Base-by-base conservation (phyloP, 23 red algal species). In the Chondrus crispus region DNA sequence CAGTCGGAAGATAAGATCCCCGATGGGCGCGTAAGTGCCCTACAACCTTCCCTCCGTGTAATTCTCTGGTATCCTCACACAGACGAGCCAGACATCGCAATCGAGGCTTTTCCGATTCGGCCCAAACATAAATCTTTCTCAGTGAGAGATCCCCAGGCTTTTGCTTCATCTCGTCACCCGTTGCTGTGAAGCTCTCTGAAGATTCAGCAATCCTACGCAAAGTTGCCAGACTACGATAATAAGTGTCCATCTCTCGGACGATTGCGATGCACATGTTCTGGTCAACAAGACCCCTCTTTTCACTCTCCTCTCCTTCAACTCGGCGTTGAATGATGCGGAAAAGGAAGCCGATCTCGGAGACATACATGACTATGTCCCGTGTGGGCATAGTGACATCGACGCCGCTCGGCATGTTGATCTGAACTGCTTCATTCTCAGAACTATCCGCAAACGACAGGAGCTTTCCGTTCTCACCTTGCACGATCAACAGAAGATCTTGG, bases 221-320 rank as follows among this genome's bases (percentile, higher is more conserved):
- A 36, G 90, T 86, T 50, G 85, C 82, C 45, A 96, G 88, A 85
- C 85, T 91, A 32, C 90, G 81, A 45, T 92, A 96, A 46, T 92
- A 96, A 44, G 62, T 87, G 54, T 96, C 95, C 70, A 96, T 84
- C 79, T 96, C 95, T 13, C 90, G 84, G 30, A 80, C 95, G 64
- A 96, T 74, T 1, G 95, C 95, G 26, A 46, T 71, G 53, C 80
- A 90, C 82, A 96, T 87, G 72, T 68, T 91, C 52, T 80, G 76
- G 19, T 79, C 39, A 26, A 96, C 86, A 11, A 88, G 33, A 26
- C 93, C 93, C 26, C n/a, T 71, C 22, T 80, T 62, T 28, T 77
- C 36, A 13, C 53, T 50, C 8, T 76, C 80, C 18, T 57, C 51
- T 13, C 49, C 63, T 24, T 85, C 70, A 26, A 88, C 77, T n/a